Base-by-base conservation (phyloP, 2,329 filamentous ascomycete genomes). In the Penicillium italicum region DNA sequence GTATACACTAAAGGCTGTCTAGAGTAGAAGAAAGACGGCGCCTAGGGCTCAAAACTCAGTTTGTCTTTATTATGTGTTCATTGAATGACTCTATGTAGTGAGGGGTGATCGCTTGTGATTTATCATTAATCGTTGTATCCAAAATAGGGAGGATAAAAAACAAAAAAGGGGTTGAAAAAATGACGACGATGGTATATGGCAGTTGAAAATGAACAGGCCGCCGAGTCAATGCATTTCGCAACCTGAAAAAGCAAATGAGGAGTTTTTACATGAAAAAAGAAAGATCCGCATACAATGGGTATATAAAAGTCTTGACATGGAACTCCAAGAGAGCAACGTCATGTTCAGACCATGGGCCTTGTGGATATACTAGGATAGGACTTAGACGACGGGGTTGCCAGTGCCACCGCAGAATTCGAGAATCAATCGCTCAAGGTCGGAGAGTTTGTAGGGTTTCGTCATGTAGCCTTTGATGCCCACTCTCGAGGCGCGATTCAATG, bases 391-490 rank as follows among this genome's bases (percentile, higher is more conserved):
- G 12, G 49, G 16, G 11, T 60, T 36, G 53, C 47, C 26, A 50
- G 49, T 51, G 55, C 59, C 59, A 38, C 66, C 69, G 60, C 77
- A 79, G 56, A 78, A 79, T 53, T 77, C 76, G 34, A 76, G 63
- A 46, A 87, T 85, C 64, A 87, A 70, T 57, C 80, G 77, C 70
- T 86, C 83, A 62, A 87, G 73, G 69, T 87, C 85, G 53, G 79
- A 71, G 53, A 86, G 74, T 67, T 85, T 85, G 69, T 85, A 87
- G 8, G 85, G 85, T 67, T 88, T 88, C 37, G 83, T 85, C 78
- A 88, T 82, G 63, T 86, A 86, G 2, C 85, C 85, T 66, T 83
- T 83, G 79, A 88, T 88, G 36, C 85, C 85, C 6, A 82, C 84
- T 63, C 79, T 77, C 7, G 79, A 82, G 16, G 84, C 85, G 49